phyloP scores from a whole-genome alignment of 2,329 filamentous ascomycete genomes.

The Penicillium sp. region DNA sequence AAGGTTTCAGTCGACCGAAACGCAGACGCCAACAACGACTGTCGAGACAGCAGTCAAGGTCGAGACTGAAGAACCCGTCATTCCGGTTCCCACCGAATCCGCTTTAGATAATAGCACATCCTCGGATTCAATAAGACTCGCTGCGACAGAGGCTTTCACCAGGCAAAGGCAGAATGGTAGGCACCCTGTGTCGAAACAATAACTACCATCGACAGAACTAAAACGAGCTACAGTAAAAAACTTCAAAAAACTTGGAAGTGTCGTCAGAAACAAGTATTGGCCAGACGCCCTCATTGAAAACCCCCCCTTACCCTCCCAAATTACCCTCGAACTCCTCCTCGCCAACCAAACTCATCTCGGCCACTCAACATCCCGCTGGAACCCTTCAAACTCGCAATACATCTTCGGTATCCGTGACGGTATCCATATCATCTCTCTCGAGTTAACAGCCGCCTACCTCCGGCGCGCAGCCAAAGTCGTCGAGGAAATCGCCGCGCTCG shows the following conservation, averaged over 20 bases:
- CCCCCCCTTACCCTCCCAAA: conserved; percentile 76
- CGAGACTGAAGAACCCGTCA: conserved; percentile 16
- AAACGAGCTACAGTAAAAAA: conserved; percentile 29
- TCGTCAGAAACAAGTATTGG: conserved; percentile 32
- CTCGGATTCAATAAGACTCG: conserved; percentile 9
- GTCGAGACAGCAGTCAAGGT: conserved; percentile 30
- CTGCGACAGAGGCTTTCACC: conserved; percentile 22
- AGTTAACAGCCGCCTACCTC: conserved; percentile 85
- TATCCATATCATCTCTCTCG: conserved; percentile 91
- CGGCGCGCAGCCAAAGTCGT: conserved; percentile 93
- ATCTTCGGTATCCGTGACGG: conserved; percentile 89
- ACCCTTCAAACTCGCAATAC: conserved; percentile 90
- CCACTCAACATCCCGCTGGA: conserved; percentile 90
- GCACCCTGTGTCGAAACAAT: conserved; percentile 10
- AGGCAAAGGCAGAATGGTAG: conserved; percentile 31
- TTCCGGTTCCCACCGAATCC: conserved; percentile 17
- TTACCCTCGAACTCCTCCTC: conserved; percentile 89
- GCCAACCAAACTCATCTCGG: conserved; percentile 87
- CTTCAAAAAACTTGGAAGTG: conserved; percentile 40
- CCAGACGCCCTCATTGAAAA: conserved; percentile 58
- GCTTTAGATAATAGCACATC: conserved; percentile 17
- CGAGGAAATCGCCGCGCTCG: conserved; percentile 79
- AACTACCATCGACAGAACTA: neutral
- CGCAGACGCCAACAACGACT: conserved; percentile 22
- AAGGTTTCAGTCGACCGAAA: conserved; percentile 41